Evolutionary conservation across 106 monocot species (phyloP), one percentile per base, ranked within the genome.

Genomic region (Acanthochlamys bracteata): DNA sequence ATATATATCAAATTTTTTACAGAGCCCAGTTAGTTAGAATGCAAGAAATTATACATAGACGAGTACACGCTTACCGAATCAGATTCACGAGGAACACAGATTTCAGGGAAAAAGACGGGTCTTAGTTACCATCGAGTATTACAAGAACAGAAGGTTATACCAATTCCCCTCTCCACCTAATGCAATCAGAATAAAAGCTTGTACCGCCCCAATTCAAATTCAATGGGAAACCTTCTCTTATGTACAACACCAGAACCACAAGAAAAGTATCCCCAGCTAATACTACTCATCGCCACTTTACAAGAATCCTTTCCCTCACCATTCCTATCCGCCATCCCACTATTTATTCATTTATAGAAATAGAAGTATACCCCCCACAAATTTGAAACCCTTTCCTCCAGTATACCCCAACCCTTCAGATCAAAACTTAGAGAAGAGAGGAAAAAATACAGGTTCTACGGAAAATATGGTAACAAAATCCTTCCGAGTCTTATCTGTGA

Each of bases 331-430:
- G 45, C 66, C 49, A 24, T 23, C 11, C 25, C 51, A 66, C 51
- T 26, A 17, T 53, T 66, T 66, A 66, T 66, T 66, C 66, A 66
- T 66, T 53, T 66, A 66, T 52, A 66, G 49, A 64, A 20, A 46
- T 22, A 47, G 46, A 51, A 65, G 22, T 65, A 47, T 47, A 45
- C 43, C 65, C 47, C 65, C 21, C 46, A 19, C 45, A 65, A 27
- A 13, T 40, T 62, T 10, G 12, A 62, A 62, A 62, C 16, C 61
- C 39, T 40, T 17, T 66, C 27, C 51, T 33, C 8, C 25, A 26
- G 17, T 66, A 66, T 53, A 53, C 25, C 53, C 66, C 25, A 27
- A 25, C 11, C 51, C 49, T 16, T 20, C 51, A 27, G 26, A 51
- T 2, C 27, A 49, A 53, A 66, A 66, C 10, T 10, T 55, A 17